Evolutionary conservation across 2,329 filamentous ascomycete genomes (phyloP), one percentile per base, ranked within the genome.

Genomic region (Hymenoscyphus repandus): DNA sequence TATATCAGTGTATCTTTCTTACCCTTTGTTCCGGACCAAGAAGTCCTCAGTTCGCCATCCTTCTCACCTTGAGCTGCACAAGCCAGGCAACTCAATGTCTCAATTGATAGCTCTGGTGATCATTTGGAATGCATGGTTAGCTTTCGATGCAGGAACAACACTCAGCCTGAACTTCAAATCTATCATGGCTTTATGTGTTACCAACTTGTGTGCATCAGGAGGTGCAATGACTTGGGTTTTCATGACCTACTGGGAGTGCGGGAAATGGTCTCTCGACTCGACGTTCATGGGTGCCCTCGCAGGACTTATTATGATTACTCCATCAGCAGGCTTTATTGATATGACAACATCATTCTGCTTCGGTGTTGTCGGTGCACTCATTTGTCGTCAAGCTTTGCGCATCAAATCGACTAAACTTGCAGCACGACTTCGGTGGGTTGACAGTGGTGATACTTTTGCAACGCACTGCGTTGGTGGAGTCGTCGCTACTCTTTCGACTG

Each of bases 71-170:
- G 77, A 83, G 3, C 80, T 82, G 3, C 85, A 85, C 72, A 77
- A 80, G 31, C 84, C 85, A 7, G 86, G 90, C 69, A 89, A 87
- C 64, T 83, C 87, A 40, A 87, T 85, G 51, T 76, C 87, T 60
- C 82, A 89, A 57, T 82, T 88, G 43, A 74, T 90, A 42, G 86
- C 86, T 18, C 88, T 86, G 3, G 78, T 85, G 22, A 79, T 86
- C 77, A 78, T 96, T 45, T 96, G 91, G 91, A 88, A 96, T 41
- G 90, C 91, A 52, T 96, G 90, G 91, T 93, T 96, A 67, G 91
- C 91, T 44, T 96, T 96, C 80, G 96, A 96, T 70, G 90, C 88
- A 48, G 91, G 91, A 55, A 82, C 86, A 3, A 91, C 90, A 2
- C 76, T 95, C 39, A 78, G 80, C 52, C 87, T 89, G 57, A 95